These are phyloP conservation scores for Neoscytalidium dimidiatum DNA, from an alignment of 2,329 filamentous ascomycete species.

Conservation along the genomic window DNA sequence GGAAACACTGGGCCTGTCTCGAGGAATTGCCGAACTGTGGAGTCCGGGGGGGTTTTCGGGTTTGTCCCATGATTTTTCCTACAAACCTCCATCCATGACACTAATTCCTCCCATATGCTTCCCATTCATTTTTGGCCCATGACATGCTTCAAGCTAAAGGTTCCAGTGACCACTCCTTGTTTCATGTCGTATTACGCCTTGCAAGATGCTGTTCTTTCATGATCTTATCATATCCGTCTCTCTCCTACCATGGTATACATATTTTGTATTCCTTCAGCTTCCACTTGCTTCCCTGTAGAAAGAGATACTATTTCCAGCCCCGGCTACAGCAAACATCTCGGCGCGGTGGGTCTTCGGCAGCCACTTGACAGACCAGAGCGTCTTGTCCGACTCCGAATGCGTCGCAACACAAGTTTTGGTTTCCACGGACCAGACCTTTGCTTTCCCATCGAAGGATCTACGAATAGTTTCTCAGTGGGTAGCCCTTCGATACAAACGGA, in stretches of 20 bases:
- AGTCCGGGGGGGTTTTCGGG: too few species aligned
- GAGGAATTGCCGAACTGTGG: too few species aligned
- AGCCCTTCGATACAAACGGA: neutral
- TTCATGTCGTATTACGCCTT: neutral
- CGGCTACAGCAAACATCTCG: constrained; percentile 44
- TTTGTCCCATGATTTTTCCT: too few species aligned
- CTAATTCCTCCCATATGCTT: too few species aligned
- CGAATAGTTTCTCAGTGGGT: neutral
- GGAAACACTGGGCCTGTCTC: too few species aligned
- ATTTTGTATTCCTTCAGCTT: neutral
- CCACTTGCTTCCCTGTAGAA: constrained; percentile 44
- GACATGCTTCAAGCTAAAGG: neutral
- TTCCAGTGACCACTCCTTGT: too few species aligned
- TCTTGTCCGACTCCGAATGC: constrained; percentile 75
- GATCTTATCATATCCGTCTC: neutral
- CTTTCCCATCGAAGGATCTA: constrained; percentile 84
- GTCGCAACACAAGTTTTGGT: constrained; percentile 84
- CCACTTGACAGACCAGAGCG: constrained; percentile 42
- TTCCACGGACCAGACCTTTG: constrained; percentile 94
- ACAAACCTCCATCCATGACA: too few species aligned
- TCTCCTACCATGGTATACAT: neutral
- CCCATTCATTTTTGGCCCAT: neutral
- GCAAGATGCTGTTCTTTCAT: neutral
- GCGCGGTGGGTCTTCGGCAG: constrained; percentile 38
- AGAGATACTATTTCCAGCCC: constrained; percentile 37